Conservation (phyloP, 2,329 filamentous ascomycete genomes). For the Chaetomium globosum region DNA sequence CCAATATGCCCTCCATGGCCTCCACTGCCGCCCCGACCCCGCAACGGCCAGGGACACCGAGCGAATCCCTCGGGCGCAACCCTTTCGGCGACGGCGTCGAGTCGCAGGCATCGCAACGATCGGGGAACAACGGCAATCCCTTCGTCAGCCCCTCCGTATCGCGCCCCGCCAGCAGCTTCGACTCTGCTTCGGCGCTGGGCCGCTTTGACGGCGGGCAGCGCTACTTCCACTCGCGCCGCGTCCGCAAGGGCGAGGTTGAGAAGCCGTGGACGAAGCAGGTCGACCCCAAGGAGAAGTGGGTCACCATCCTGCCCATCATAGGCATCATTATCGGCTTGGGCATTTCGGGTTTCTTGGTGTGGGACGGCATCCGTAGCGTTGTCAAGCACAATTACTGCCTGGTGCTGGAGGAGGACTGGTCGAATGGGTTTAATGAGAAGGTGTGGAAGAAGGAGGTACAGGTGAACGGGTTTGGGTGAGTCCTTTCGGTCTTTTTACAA, state of each 20-base stretch:
- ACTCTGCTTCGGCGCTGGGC: slow-evolving; percentile 48
- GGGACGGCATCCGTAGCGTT: slow-evolving; percentile 72
- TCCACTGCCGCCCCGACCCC: slow-evolving; percentile 47
- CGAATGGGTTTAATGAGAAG: slow-evolving; percentile 57
- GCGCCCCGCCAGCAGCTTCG: slow-evolving; percentile 53
- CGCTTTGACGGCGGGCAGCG: slow-evolving; percentile 49
- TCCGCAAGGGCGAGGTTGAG: slow-evolving; percentile 72
- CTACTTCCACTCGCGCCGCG: slow-evolving; percentile 74
- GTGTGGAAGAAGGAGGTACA: slow-evolving; percentile 77
- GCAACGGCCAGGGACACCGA: slow-evolving; percentile 48
- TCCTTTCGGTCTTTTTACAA: slow-evolving; percentile 25
- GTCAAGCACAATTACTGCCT: slow-evolving; percentile 73
- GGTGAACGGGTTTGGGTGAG: slow-evolving; percentile 75
- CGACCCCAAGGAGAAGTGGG: slow-evolving; percentile 82
- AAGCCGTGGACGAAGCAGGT: slow-evolving; percentile 76
- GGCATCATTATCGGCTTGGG: slow-evolving; percentile 70
- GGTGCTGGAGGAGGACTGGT: slow-evolving; percentile 68
- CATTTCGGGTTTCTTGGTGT: slow-evolving; percentile 71
- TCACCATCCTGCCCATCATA: slow-evolving; percentile 75
- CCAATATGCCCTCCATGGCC: slow-evolving; percentile 39
- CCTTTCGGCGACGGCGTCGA: slow-evolving; percentile 48
- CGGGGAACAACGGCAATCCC: slow-evolving; percentile 43
- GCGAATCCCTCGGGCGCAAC: slow-evolving; percentile 46
- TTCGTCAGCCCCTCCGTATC: slow-evolving; percentile 52
- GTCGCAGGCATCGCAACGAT: slow-evolving; percentile 43